Evolutionary conservation across 192 early-diverging fungal species (phyloP).

Genomic region (Podila epicladia): DNA sequence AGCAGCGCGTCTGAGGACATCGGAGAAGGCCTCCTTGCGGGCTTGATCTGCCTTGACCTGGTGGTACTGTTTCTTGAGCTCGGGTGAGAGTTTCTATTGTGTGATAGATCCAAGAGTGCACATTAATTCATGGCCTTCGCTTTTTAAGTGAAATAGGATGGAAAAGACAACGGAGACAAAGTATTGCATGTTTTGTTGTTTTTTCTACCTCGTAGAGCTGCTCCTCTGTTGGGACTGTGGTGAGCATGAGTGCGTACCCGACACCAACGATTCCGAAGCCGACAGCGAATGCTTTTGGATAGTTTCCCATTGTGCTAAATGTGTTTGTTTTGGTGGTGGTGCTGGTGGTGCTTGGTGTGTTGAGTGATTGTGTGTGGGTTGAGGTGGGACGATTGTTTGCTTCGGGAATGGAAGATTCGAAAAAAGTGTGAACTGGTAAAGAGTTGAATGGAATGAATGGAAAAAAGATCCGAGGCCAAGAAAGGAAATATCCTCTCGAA

Average conservation of each 20-base stretch:
- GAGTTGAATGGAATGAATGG: neutral
- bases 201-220: slow-evolving; percentile 31
- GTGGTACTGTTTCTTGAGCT: slow-evolving; percentile 47
- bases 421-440: neutral
- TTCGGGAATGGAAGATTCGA: neutral
- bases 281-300: slow-evolving; percentile 54
- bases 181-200: slow-evolving; percentile 1
- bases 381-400: neutral
- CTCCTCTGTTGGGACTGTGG: slow-evolving; percentile 61
- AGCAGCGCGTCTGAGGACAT: slow-evolving; percentile 35
- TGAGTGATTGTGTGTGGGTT: neutral
- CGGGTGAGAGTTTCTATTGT: slow-evolving; percentile 38
- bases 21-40: slow-evolving; percentile 35
- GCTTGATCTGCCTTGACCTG: slow-evolving; percentile 42
- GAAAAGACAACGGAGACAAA: neutral
- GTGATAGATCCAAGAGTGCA: neutral
- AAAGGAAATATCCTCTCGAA: slow-evolving; percentile 14
- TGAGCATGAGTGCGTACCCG: slow-evolving; percentile 58
- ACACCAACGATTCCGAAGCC: slow-evolving; percentile 55
- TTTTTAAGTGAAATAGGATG: neutral
- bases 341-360: neutral
- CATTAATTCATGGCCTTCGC: neutral
- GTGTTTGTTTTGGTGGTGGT: neutral
- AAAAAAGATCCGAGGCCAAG: slow-evolving; percentile 1
- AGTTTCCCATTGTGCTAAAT: slow-evolving; percentile 51